Base-by-base conservation (phyloP, 2,329 filamentous ascomycete species). In the Microascus cirrosus region DNA sequence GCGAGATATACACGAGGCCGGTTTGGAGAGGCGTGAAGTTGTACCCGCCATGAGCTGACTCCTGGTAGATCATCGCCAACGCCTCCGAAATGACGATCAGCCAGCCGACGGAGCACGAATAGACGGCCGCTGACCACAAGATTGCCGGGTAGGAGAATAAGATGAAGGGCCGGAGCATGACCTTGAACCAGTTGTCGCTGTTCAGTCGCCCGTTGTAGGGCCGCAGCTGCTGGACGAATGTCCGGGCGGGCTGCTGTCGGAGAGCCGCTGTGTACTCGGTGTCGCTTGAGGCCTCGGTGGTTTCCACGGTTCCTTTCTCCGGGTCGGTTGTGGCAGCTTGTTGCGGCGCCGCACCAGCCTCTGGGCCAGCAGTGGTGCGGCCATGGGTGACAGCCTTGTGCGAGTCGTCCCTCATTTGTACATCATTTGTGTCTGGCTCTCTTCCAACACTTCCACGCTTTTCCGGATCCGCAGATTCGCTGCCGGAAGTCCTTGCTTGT, bases 1-100 rank as follows among this genome's bases (percentile, higher is more conserved):
- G 93, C 0, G 89, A 92, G 53, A 97, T 78, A 69, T 96, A 97
- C 1, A 97, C 82, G 0, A 97, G 77, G 8, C 93, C 93, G 0
- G 89, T 88, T 61, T 90, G 86, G 0, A 96, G 74, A 0, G 90
- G 80, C 25, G 80, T 84, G 68, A 97, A 97, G 63, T 92, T 82
- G 74, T 97, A 97, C 0, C 77, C 78, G 0, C 80, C 28, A 32
- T 8, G 28, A 32, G 28, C 74, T 0, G 77, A 74, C 57, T 83
- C 77, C 42, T 88, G 83, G 70, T 90, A 97, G 60, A 97, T 87
- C 59, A 87, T 78, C 0, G 90, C 82, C 2, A 97, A 84, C 0
- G 87, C 88, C 70, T 97, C 92, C 0, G 91, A 96, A 1, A 97
- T 81, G 51, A 97, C 91, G 63, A 97, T 96, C 32, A 97, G 79